Evolutionary conservation across 495 filamentous ascomycete species (phyloP), one percentile per base, ranked within the genome.

Genomic region (Zalerion maritima): DNA sequence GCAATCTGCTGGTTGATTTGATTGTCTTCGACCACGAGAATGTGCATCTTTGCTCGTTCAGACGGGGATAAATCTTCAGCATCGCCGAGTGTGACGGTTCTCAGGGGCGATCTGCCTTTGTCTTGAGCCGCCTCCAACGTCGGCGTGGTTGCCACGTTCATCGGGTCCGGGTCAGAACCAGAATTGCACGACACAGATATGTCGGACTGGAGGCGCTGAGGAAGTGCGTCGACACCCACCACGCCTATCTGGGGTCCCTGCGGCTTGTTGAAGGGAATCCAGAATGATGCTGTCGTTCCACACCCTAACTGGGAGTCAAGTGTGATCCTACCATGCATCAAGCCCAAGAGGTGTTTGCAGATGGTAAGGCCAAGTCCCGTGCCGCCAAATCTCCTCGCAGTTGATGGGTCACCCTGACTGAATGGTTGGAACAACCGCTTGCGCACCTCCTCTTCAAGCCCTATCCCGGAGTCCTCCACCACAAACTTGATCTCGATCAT

Each of bases 11-110:
- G 79, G 47, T 81, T 85, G 28, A 82, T 70, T 52, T 44, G 68
- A 58, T 85, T 86, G 51, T 87, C 81, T 47, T 89, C 81, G 3
- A 82, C 82, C 2, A 87, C 63, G n/a, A 82, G 48, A 16, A 83
- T 49, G 27, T 75, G 63, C 20, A 68, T 58, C 14, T 62, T 67
- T 31, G 58, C 52, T 16, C 78, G 57, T 27, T 71, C 65, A 4
- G 47, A 41, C 11, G 41, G 32, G 3, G 57, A 40, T 0, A 64
- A 43, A 8, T 66, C 62, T 0, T 56, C 40, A 14, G 49, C 29
- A 4, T 43, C 31, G 31, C 44, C 57, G 14, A 44, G 34, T 3
- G 55, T 49, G 14, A 46, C 44, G 17, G 48, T 38, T 28, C 49
- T 46, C 34, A 42, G 37, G 13, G 38, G 29, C 6, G 44, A 41